phyloP scores from a whole-genome alignment of 306 rosid genomes.

The Fagus crenata region DNA sequence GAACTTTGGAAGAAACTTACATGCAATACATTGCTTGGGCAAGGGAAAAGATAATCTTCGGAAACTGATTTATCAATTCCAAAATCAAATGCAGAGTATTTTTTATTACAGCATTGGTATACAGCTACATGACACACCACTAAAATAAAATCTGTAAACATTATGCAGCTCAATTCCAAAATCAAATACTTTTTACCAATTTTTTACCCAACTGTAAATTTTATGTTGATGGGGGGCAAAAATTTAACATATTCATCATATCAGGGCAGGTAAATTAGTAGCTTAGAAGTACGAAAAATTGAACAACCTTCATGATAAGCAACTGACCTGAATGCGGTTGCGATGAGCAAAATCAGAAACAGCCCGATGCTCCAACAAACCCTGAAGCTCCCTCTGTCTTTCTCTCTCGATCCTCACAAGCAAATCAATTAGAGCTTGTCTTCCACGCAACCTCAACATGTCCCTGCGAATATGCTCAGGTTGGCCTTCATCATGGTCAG shows the following conservation, averaged over 20 bases:
- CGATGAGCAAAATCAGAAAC: conserved; percentile 99
- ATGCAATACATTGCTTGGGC: neutral
- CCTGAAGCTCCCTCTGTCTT: conserved; percentile 92
- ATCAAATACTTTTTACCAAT: neutral
- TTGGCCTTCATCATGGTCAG: conserved; percentile 83
- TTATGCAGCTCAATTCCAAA: neutral
- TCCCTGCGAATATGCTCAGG: conserved; percentile 89
- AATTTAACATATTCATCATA: neutral
- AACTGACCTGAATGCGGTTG: conserved; percentile 96
- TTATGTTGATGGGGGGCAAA: neutral
- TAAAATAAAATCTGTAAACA: neutral
- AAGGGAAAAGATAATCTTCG: neutral
- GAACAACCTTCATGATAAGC: conserved; percentile 2
- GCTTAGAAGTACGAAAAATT: neutral
- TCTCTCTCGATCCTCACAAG: conserved; percentile 92
- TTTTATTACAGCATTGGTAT: neutral
- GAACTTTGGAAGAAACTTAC: neutral
- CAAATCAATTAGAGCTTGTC: conserved; percentile 92
- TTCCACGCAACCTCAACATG: conserved; percentile 85
- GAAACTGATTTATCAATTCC: neutral
- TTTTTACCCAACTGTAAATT: neutral
- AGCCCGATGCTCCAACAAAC: conserved; percentile 93
- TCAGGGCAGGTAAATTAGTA: neutral
- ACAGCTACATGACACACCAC: neutral
- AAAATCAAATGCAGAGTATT: neutral